Evolutionary conservation across 495 filamentous ascomycete species (phyloP).

Genomic region (Aspergillus sparsus): DNA sequence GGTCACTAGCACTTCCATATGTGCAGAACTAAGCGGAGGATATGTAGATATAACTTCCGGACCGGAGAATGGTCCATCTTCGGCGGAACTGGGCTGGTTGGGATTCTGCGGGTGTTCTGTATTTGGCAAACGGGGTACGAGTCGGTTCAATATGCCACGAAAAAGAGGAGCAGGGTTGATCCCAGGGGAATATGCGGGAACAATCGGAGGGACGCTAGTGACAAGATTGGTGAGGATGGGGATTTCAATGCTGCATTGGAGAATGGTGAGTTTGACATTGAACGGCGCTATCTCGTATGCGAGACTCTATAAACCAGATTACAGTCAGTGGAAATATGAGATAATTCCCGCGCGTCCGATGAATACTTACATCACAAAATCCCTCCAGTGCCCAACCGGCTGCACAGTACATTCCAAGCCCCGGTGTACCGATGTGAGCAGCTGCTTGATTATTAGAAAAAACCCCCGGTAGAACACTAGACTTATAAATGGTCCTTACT

Average conservation of each 20-base stretch:
- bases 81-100: constrained; percentile 33
- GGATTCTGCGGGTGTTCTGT: constrained; percentile 28
- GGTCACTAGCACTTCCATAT: constrained; percentile 68
- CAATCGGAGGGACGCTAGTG: constrained; percentile 72
- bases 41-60: constrained; percentile 68
- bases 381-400: constrained; percentile 95
- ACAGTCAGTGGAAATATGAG: constrained; percentile 17
- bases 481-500: constrained; percentile 43
- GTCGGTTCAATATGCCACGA: constrained; percentile 74
- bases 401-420: constrained; percentile 86
- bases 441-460: constrained; percentile 41
- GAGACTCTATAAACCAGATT: constrained; percentile 56
- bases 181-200: constrained; percentile 70
- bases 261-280: constrained; percentile 92
- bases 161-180: constrained; percentile 78
- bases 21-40: constrained; percentile 62
- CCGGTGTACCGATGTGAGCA: constrained; percentile 89
- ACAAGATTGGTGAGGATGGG: constrained; percentile 81
- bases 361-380: constrained; percentile 73
- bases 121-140: constrained; percentile 58
- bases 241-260: constrained; percentile 87
- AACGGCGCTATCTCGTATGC: constrained; percentile 97
- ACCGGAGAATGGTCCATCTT: constrained; percentile 45
- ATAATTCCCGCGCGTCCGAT: no score
- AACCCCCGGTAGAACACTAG: background rate